These are phyloP conservation scores for Pontederia crassipes DNA, from an alignment of 176 grass and related monocot genomes.

Conservation along the genomic window DNA sequence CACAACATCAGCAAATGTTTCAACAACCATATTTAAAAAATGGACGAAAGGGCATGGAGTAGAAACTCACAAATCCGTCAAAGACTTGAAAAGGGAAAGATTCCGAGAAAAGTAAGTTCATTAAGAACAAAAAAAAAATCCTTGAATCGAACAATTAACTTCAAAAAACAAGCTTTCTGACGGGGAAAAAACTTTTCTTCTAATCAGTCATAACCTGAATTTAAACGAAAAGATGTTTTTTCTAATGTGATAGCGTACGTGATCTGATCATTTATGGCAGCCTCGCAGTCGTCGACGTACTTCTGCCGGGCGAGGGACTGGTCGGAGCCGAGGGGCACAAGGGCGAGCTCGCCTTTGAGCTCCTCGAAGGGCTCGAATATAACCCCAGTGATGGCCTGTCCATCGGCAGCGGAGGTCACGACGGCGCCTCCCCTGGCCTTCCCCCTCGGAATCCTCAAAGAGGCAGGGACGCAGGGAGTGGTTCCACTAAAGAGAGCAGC, in stretches of 20 bases:
- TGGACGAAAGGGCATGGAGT: neutral
- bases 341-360: conserved; percentile 47
- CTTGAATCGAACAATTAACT: too few species aligned
- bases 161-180: too few species aligned
- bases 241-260: conserved; percentile 24
- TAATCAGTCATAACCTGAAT: too few species aligned
- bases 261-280: conserved; percentile 84
- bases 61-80: too few species aligned
- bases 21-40: conserved; percentile 1
- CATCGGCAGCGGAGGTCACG: conserved; percentile 5
- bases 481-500: neutral
- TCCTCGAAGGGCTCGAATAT: conserved; percentile 80
- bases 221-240: neutral
- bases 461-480: neutral
- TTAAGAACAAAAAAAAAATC: too few species aligned
- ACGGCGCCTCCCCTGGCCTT: conserved; percentile 5
- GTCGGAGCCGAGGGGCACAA: conserved; percentile 47
- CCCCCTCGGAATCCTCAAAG: neutral
- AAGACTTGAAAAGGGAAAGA: too few species aligned
- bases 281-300: conserved; percentile 58
- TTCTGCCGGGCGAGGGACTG: conserved; percentile 58
- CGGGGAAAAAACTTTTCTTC: too few species aligned
- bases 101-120: too few species aligned
- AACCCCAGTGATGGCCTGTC: conserved; percentile 44
- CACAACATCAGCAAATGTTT: neutral